Base-by-base conservation (phyloP, 2,329 filamentous ascomycete genomes). In the Thielaviopsis punctulata region DNA sequence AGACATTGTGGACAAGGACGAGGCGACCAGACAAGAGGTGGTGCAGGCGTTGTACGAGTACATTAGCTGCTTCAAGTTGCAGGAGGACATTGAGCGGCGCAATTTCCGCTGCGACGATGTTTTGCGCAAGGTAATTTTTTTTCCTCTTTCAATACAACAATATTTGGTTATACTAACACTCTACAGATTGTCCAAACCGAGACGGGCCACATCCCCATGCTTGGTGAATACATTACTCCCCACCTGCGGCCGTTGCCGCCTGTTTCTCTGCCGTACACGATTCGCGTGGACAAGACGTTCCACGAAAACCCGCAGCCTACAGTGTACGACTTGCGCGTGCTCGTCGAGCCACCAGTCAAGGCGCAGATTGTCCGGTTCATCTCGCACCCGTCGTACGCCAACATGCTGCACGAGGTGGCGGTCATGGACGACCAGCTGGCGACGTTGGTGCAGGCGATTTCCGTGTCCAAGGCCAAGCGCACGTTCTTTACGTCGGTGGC, bases 21-120 rank as follows among this genome's bases (percentile, higher is more conserved):
- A 94, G 65, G 90, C 87, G 49, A 90, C 92, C 24, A 82, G 88
- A 25, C 83, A 87, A 39, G 88, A 92, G 56, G 84, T 89, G 6
- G 80, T 95, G 24, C 86, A 93, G 73, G 89, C 85, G 13, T 76
- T 98, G 27, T 98, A 89, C 87, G 89, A 95, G 63, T 98, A 98
- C 61, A 85, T 95, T 58, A 82, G 86, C 59, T 74, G 85, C 19
- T 84, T 86, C 72, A 81, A 82, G 18, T 71, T 98, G 46, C 87
- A 94, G 64, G 90, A 95, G 63, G 89, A 95, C 58, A 90, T 96
- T 55, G 92, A 98, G 64, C 92, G 92, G 70, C 79, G 92, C 56
- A 84, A 85, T 56, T 90, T 98, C 60, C 82, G 86, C 39, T 96
- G 92, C 62, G 90, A 98, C 62, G 83, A 89, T 44, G 74, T 82